These are phyloP conservation scores for Cadophora malorum DNA, from an alignment of 2,329 filamentous ascomycete species.

Conservation along the genomic window DNA sequence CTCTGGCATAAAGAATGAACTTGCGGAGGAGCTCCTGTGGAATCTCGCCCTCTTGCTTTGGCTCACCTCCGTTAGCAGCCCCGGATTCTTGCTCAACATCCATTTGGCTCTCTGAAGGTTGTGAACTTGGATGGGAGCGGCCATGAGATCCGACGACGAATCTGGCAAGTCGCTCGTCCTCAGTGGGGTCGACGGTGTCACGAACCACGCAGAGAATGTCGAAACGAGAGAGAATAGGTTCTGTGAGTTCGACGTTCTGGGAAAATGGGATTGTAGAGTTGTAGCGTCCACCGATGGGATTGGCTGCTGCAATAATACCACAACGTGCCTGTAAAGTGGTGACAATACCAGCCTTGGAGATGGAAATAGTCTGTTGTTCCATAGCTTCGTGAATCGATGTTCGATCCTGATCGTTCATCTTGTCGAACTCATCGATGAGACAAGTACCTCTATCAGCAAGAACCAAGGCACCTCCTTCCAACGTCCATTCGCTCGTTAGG, in stretches of 20 bases:
- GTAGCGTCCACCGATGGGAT: slow-evolving; percentile 94
- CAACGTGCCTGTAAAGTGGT: slow-evolving; percentile 96
- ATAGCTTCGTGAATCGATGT: slow-evolving; percentile 99
- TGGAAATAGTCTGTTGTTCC: slow-evolving; percentile 99
- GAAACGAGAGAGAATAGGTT: slow-evolving; percentile 97
- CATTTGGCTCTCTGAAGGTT: slow-evolving; percentile 60
- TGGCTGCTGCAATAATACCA: slow-evolving; percentile 94
- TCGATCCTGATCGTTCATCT: slow-evolving; percentile 99
- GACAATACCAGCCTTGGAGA: slow-evolving; percentile 97
- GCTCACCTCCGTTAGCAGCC: slow-evolving; percentile 51
- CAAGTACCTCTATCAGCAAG: slow-evolving; percentile 94
- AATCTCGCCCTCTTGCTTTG: slow-evolving; percentile 73
- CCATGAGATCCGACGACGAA: slow-evolving; percentile 97
- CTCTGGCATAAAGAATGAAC: slow-evolving; percentile 94
- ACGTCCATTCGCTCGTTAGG: slow-evolving; percentile 94
- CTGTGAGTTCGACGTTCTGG: slow-evolving; percentile 94
- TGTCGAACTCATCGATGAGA: slow-evolving; percentile 98
- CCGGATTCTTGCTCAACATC: slow-evolving; percentile 64
- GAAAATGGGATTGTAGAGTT: slow-evolving; percentile 96
- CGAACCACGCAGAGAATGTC: slow-evolving; percentile 96
- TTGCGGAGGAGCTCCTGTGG: slow-evolving; percentile 91
- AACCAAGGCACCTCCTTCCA: slow-evolving; percentile 94
- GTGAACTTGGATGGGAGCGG: slow-evolving; percentile 76
- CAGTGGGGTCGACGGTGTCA: slow-evolving; percentile 88
- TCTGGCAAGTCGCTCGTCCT: slow-evolving; percentile 90